phyloP scores from a whole-genome alignment of 225 moss, liverwort and hornwort genomes.

The Polytrichum commune region DNA sequence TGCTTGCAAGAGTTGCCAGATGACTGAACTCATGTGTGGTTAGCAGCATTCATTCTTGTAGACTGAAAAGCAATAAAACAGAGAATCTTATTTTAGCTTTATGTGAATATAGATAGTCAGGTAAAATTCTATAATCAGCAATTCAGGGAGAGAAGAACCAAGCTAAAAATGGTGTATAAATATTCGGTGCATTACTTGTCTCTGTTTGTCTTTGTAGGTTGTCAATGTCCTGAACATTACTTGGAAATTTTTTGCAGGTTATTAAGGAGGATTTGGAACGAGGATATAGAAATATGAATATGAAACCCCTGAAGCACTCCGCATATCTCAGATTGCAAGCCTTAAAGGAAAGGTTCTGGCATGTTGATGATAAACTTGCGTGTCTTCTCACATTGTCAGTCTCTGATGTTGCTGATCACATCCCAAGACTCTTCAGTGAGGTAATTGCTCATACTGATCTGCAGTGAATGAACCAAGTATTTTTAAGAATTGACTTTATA shows the following conservation, averaged over 20 bases:
- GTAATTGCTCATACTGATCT: slow-evolving; percentile 24
- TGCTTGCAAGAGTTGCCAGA: no score
- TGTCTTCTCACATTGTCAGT: slow-evolving; percentile 64
- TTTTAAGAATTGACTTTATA: no score
- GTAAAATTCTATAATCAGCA: no score
- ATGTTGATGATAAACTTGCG: slow-evolving; percentile 84
- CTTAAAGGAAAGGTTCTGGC: slow-evolving; percentile 80
- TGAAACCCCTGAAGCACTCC: slow-evolving; percentile 93
- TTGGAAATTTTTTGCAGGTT: slow-evolving; percentile 37
- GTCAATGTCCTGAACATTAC: neutral
- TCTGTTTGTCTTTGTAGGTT: neutral
- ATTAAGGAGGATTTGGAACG: slow-evolving; percentile 94
- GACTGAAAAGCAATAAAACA: no score
- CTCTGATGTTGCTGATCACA: slow-evolving; percentile 64
- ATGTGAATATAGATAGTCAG: no score
- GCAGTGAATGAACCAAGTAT: no score
- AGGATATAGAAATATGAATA: slow-evolving; percentile 80
- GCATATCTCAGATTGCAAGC: slow-evolving; percentile 73
- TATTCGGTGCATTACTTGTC: no score
- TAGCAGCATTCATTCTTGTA: no score
- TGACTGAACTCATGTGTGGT: no score
- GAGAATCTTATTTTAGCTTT: no score
- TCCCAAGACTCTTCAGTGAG: slow-evolving; percentile 79
- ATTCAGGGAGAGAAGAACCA: no score
- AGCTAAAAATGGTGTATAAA: no score